Evolutionary conservation across 2,329 filamentous ascomycete species (phyloP).

Genomic region (Neonectria ditissima): DNA sequence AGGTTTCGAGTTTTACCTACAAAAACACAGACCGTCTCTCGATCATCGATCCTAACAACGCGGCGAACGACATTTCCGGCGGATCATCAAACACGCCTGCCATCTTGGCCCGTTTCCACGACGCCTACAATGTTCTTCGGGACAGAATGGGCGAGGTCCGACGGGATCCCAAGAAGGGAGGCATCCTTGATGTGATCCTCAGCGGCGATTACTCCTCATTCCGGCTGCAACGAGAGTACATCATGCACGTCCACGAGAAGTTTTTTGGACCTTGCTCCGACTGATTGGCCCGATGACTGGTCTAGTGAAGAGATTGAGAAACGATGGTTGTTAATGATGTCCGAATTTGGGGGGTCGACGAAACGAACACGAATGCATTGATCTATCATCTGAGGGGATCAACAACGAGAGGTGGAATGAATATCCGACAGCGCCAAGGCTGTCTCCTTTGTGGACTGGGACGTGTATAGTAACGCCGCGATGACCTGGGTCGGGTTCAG

Average conservation of each 20-base stretch:
- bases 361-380: slow-evolving; percentile 11
- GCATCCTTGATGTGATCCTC: slow-evolving; percentile 77
- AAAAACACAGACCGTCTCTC: slow-evolving; percentile 77
- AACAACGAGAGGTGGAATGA: slow-evolving; percentile 13
- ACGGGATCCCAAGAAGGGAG: slow-evolving; percentile 42
- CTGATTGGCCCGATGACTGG: slow-evolving; percentile 25
- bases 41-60: slow-evolving; percentile 92
- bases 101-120: slow-evolving; percentile 77
- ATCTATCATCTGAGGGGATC: slow-evolving; percentile 19
- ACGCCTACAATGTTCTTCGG: slow-evolving; percentile 69
- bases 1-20: slow-evolving; percentile 62
- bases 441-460: slow-evolving; percentile 15
- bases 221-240: slow-evolving; percentile 72
- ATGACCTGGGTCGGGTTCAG: slow-evolving; percentile 36
- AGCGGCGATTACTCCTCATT: slow-evolving; percentile 85
- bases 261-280: slow-evolving; percentile 50
- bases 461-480: slow-evolving; percentile 44
- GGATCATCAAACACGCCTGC: slow-evolving; percentile 78
- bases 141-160: slow-evolving; percentile 68
- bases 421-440: slow-evolving; percentile 24
- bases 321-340: slow-evolving; percentile 21
- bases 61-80: slow-evolving; percentile 88
- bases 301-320: slow-evolving; percentile 2
- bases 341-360: slow-evolving; percentile 33
- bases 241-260: slow-evolving; percentile 65